A percentile compares a stretch with the other conserved stretches of the same genome.
Evolutionary conservation across 2,329 filamentous ascomycete genomes (phyloP).

Genomic region (Fusarium lateritium): DNA sequence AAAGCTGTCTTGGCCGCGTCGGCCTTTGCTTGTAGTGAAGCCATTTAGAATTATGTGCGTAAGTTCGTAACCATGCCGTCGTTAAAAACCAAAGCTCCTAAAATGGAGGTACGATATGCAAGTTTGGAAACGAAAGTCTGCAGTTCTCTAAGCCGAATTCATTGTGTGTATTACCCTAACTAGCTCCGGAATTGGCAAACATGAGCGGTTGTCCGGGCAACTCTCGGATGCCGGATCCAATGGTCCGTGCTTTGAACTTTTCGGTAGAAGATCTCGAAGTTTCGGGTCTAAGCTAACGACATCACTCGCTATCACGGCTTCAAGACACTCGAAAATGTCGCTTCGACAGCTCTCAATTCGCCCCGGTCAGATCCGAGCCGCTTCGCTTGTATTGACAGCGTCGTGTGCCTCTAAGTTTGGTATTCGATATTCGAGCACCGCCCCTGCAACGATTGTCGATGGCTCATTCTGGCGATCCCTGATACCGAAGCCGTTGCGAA

Average conservation of each 20-base stretch:
- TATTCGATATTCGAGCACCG: conserved; percentile 55
- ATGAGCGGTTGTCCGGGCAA: conserved; percentile 57
- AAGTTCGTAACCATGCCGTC: conserved; percentile 54
- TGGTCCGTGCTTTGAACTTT: conserved; percentile 45
- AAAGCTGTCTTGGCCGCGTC: conserved; percentile 69
- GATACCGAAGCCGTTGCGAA: conserved; percentile 76
- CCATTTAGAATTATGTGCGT: conserved; percentile 56
- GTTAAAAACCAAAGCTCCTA: conserved; percentile 43
- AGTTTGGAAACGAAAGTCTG: conserved; percentile 42
- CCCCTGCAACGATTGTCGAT: conserved; percentile 67
- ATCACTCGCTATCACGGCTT: conserved; percentile 11
- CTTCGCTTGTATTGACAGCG: conserved; percentile 11
- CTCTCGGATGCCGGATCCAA: conserved; percentile 34
- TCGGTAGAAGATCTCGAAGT: conserved; percentile 38
- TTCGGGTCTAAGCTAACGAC: conserved; percentile 13
- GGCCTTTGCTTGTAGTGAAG: conserved; percentile 60
- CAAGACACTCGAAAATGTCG: conserved; percentile 35
- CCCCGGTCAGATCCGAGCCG: conserved; percentile 8
- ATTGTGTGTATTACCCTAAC: conserved; percentile 10
- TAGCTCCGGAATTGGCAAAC: conserved; percentile 50
- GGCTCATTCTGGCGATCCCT: conserved; percentile 78
- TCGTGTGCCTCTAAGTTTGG: conserved; percentile 5
- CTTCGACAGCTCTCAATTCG: conserved; percentile 25
- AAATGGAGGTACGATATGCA: conserved; percentile 47
- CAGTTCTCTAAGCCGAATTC: conserved; percentile 34